Percentiles rank a stretch among this genome's conserved stretches.
phyloP scores from a whole-genome alignment of 805 yeast species.

The Brettanomyces custersianus region DNA sequence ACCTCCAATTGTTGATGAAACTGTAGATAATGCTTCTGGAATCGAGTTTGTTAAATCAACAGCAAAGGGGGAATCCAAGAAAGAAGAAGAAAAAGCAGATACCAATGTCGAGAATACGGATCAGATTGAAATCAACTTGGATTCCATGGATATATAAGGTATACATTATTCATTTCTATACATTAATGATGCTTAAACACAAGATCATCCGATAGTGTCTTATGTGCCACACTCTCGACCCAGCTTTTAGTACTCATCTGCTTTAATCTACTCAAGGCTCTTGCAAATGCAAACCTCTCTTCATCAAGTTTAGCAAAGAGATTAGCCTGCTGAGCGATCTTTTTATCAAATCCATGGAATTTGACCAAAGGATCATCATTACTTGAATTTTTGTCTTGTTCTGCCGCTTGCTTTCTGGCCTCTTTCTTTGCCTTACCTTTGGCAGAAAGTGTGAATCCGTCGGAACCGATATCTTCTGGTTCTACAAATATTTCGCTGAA shows the following conservation, averaged over 20 bases:
- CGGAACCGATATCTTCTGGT: constrained; percentile 49
- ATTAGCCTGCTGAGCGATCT: constrained; percentile 59
- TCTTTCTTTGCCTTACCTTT: constrained; percentile 19
- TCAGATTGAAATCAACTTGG: constrained; percentile 48
- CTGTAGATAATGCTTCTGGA: constrained; percentile 17
- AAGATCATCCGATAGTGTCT: not conserved
- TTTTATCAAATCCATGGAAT: constrained; percentile 70
- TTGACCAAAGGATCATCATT: constrained; percentile 51
- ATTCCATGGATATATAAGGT: constrained; percentile 7
- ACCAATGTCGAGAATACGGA: constrained; percentile 38
- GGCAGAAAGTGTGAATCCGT: constrained; percentile 30
- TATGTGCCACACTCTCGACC: constrained; percentile 41
- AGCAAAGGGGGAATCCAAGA: constrained; percentile 22
- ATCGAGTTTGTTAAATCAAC: constrained; percentile 41
- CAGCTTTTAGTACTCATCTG: constrained; percentile 94
- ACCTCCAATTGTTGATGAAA: constrained; percentile 15
- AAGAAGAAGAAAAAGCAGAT: constrained; percentile 13
- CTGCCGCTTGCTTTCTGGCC: constrained; percentile 16
- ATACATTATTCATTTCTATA: not conserved
- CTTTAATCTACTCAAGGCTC: constrained; percentile 82
- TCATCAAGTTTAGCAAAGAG: constrained; percentile 82
- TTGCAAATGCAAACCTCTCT: constrained; percentile 92
- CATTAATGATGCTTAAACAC: not conserved
- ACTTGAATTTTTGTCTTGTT: not conserved
- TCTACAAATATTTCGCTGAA: constrained; percentile 82